Conservation (phyloP, 2,329 filamentous ascomycete genomes). For the Pyrenophora seminiperda region DNA sequence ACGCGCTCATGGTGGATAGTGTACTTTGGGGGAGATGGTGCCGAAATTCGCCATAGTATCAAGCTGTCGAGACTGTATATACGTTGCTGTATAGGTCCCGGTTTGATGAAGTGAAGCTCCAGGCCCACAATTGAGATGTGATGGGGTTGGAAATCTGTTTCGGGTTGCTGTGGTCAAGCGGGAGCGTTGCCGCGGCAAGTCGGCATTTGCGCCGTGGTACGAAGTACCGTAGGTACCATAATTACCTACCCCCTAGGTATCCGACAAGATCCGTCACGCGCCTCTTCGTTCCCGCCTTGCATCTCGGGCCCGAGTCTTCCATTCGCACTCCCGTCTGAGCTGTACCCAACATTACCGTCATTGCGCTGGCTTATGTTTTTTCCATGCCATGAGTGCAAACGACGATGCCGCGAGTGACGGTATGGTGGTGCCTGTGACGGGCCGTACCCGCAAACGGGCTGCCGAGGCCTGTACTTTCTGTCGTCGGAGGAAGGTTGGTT, state of each 20-base stretch:
- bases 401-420: conserved; percentile 1
- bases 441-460: conserved; percentile 28
- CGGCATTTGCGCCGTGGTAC: too few species aligned
- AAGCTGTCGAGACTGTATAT: conserved; percentile 1
- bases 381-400: not conserved
- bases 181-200: not conserved
- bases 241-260: not conserved
- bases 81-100: not conserved
- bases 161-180: not conserved
- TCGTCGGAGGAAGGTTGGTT: conserved; percentile 46
- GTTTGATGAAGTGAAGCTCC: too few species aligned
- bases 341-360: not conserved
- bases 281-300: conserved; percentile 2
- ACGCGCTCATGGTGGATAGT: conserved; percentile 13
- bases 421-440: conserved; percentile 6
- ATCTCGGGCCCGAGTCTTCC: not conserved
- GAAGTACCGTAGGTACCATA: too few species aligned
- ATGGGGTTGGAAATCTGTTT: not conserved
- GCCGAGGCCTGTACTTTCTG: conserved; percentile 48
- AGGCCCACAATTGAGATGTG: too few species aligned
- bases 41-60: not conserved
- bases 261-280: not conserved
- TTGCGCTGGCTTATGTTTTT: not conserved
- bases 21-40: not conserved
- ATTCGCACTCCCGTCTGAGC: not conserved